phyloP scores from a whole-genome alignment of 2,329 filamentous ascomycete species.

The Penicillium sp. region DNA sequence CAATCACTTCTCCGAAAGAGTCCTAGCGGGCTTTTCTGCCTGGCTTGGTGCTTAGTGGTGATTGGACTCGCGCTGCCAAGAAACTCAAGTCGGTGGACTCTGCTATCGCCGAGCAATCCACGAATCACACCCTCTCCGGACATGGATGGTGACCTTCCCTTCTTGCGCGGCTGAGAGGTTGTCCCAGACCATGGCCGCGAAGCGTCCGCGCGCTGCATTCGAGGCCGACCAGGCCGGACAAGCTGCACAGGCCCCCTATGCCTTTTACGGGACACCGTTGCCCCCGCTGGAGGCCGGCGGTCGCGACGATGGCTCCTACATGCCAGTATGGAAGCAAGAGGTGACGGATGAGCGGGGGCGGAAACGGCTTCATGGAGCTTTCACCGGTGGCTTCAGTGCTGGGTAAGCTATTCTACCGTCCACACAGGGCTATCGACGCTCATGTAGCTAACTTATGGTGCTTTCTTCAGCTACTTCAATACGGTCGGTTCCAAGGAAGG shows the following conservation, averaged over 20 bases:
- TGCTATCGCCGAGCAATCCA: not conserved
- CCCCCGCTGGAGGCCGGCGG: conserved; percentile 73
- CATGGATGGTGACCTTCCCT: not conserved
- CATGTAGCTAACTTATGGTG: not conserved
- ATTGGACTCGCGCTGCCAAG: not conserved
- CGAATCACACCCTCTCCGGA: not conserved
- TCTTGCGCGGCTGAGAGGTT: conserved; percentile 1
- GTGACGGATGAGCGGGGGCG: conserved; percentile 89
- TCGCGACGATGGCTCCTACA: conserved; percentile 87
- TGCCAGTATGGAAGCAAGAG: conserved; percentile 98
- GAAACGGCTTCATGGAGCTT: conserved; percentile 91
- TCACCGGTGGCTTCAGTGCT: conserved; percentile 95
- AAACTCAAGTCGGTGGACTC: not conserved
- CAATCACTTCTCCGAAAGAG: not conserved
- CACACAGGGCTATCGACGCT: not conserved
- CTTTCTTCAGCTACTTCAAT: conserved; percentile 82
- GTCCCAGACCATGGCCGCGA: conserved; percentile 41
- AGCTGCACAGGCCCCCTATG: conserved; percentile 65
- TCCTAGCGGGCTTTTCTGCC: not conserved
- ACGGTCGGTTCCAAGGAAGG: conserved; percentile 98
- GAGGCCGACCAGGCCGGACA: conserved; percentile 66
- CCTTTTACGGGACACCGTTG: conserved; percentile 80
- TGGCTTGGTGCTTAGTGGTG: not conserved
- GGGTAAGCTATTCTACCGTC: conserved; percentile 61
- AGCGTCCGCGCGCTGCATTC: conserved; percentile 76